phyloP scores from a whole-genome alignment of 148 eudicot genomes.

The Rheum nobile region DNA sequence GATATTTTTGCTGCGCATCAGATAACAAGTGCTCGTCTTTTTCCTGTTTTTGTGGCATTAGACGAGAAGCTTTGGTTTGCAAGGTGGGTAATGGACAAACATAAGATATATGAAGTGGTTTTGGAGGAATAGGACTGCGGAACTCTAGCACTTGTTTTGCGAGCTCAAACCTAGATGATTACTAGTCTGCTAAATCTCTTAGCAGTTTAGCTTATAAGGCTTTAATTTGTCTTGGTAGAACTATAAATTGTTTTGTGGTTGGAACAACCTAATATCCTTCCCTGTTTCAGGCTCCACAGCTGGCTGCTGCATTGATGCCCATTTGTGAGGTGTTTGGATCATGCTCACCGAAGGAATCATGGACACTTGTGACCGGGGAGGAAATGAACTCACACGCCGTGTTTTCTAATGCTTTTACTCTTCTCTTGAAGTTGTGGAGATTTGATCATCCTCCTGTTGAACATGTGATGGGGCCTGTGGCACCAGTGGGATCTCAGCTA shows the following conservation, averaged over 20 bases:
- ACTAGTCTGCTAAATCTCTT: neutral
- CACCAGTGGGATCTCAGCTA: conserved; percentile 53
- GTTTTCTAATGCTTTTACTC: conserved; percentile 90
- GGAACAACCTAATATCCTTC: neutral
- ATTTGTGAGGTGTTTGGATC: conserved; percentile 95
- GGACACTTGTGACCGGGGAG: conserved; percentile 62
- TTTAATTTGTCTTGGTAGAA: neutral
- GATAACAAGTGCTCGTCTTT: neutral
- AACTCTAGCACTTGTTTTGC: neutral
- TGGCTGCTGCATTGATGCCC: conserved; percentile 92
- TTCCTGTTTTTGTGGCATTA: neutral
- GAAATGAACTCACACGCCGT: conserved; percentile 63
- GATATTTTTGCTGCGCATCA: neutral
- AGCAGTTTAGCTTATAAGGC: neutral
- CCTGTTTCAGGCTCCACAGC: conserved; percentile 73
- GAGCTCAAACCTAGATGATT: neutral
- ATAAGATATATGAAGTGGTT: neutral
- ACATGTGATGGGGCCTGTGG: conserved; percentile 53
- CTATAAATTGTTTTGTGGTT: neutral
- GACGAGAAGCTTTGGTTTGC: neutral
- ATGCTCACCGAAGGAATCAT: conserved; percentile 54
- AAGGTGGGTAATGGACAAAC: neutral
- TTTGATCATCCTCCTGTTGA: conserved; percentile 74
- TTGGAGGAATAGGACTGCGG: neutral
- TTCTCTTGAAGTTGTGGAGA: conserved; percentile 77